A percentile compares a stretch with the other conserved stretches of the same genome.
These are phyloP conservation scores for Geosmithia putterillii DNA, from an alignment of 2,329 filamentous ascomycete genomes.

Conservation along the genomic window DNA sequence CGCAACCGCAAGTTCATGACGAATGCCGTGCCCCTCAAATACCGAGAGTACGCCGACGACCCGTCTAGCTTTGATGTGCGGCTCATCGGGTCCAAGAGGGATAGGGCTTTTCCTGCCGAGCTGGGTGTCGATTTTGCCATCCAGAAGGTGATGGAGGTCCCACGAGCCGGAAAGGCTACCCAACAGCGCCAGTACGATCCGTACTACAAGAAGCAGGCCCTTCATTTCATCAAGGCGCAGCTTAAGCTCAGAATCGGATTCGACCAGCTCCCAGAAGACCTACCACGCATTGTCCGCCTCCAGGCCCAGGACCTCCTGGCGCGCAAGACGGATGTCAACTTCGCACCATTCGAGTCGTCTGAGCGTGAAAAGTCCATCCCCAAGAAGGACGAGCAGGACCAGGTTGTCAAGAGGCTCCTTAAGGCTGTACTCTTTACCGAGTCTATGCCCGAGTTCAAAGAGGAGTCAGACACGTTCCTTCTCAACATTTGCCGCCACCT, in stretches of 20 bases:
- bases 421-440: constrained; percentile 81
- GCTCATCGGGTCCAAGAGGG: constrained; percentile 78
- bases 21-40: constrained; percentile 72
- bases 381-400: constrained; percentile 79
- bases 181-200: constrained; percentile 54
- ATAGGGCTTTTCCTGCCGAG: constrained; percentile 75
- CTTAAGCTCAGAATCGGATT: constrained; percentile 82
- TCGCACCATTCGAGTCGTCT: constrained; percentile 59
- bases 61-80: constrained; percentile 77
- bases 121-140: constrained; percentile 84
- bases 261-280: constrained; percentile 80
- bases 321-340: constrained; percentile 58
- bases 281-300: constrained; percentile 71
- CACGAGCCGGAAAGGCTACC: constrained; percentile 44
- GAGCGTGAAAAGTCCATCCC: constrained; percentile 72
- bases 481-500: constrained; percentile 81
- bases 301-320: constrained; percentile 77
- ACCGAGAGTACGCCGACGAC: constrained; percentile 79
- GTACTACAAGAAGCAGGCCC: constrained; percentile 88
- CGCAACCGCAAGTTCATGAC: constrained; percentile 94
- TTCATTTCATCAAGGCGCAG: constrained; percentile 77
- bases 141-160: constrained; percentile 70
- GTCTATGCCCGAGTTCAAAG: constrained; percentile 68
- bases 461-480: constrained; percentile 64
- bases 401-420: constrained; percentile 70